phyloP scores from a whole-genome alignment of 495 filamentous ascomycete species.

The Xylaria castorea region DNA sequence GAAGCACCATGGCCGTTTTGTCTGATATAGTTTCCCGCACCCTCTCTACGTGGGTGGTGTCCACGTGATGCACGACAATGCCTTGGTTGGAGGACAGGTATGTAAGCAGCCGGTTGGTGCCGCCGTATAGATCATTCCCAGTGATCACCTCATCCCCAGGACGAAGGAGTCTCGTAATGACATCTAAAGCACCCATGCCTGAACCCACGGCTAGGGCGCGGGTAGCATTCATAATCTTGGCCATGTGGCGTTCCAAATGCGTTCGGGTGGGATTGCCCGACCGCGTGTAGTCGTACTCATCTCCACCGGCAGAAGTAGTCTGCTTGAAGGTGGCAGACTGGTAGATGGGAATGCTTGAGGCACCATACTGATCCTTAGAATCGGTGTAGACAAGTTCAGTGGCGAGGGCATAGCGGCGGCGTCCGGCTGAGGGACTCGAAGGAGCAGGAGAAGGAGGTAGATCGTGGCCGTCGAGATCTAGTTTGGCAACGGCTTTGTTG shows the following conservation, averaged over 20 bases:
- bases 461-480: slow-evolving; percentile 89
- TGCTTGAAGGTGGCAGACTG: slow-evolving; percentile 99
- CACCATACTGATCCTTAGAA: slow-evolving; percentile 91
- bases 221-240: slow-evolving; percentile 96
- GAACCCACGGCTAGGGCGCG: slow-evolving; percentile 92
- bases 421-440: slow-evolving; percentile 83
- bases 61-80: slow-evolving; percentile 94
- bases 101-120: slow-evolving; percentile 91
- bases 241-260: slow-evolving; percentile 94
- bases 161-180: slow-evolving; percentile 90
- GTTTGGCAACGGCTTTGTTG: slow-evolving; percentile 73
- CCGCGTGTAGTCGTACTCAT: slow-evolving; percentile 97
- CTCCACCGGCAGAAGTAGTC: slow-evolving; percentile 73
- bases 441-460: slow-evolving; percentile 94
- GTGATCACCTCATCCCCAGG: slow-evolving; percentile 97
- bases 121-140: slow-evolving; percentile 95
- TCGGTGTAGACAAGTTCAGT: slow-evolving; percentile 98
- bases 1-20: slow-evolving; percentile 94
- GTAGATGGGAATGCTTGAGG: slow-evolving; percentile 95
- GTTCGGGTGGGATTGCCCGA: slow-evolving; percentile 96
- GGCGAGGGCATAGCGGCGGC: slow-evolving; percentile 84
- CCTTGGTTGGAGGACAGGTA: slow-evolving; percentile 85
- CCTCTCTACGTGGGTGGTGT: slow-evolving; percentile 77
- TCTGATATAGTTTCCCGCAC: slow-evolving; percentile 70
- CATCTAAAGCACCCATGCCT: slow-evolving; percentile 96